Evolutionary conservation across 106 monocot genomes (phyloP).

Genomic region (Posidonia australis): DNA sequence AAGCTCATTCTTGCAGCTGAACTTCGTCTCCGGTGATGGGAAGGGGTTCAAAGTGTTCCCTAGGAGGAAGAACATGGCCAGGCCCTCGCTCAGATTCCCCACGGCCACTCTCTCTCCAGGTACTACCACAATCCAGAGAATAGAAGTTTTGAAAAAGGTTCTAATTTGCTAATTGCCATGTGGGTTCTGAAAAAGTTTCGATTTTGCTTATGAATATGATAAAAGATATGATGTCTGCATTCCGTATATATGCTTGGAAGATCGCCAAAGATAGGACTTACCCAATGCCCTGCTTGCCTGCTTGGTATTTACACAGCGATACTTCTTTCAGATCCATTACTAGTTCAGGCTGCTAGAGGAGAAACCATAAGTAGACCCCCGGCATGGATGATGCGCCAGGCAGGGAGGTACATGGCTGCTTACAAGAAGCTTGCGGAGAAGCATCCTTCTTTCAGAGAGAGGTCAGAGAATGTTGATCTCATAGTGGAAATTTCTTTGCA

Average conservation of each 20-base stretch:
- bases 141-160: too few relatives aligned
- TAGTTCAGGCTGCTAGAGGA: conserved; percentile 82
- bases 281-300: conserved; percentile 2
- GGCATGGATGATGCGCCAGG: conserved; percentile 99
- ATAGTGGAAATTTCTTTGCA: conserved; percentile 98
- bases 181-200: background rate
- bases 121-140: background rate
- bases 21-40: background rate
- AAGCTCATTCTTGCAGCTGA: conserved; percentile 2
- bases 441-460: conserved; percentile 81
- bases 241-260: background rate
- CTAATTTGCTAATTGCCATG: background rate
- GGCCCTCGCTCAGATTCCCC: background rate
- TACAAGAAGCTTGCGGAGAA: conserved; percentile 78
- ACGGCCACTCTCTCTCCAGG: conserved; percentile 12
- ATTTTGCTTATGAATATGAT: background rate
- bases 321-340: conserved; percentile 55
- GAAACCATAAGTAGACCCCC: conserved; percentile 51
- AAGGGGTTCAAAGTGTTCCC: background rate
- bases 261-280: background rate
- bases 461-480: conserved; percentile 85
- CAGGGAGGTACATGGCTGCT: conserved; percentile 89
- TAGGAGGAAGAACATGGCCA: background rate
- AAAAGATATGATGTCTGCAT: background rate
- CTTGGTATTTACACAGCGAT: background rate